Percentiles rank a stretch among this genome's conserved stretches.
These are phyloP conservation scores for Macaranga tanarius DNA, from an alignment of 441 rosid genomes.

Conservation along the genomic window DNA sequence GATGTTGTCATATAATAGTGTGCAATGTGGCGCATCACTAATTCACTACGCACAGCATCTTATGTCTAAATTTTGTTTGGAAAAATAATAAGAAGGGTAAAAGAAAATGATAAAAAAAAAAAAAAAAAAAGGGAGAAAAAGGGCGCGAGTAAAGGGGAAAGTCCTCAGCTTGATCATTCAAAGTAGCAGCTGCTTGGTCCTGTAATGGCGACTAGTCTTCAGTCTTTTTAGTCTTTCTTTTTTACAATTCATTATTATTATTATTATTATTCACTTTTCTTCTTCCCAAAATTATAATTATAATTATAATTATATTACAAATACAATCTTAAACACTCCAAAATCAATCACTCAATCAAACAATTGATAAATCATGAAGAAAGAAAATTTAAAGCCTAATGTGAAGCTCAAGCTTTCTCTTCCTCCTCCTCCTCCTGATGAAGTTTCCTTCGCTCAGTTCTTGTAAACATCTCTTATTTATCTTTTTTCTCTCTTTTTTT, in stretches of 20 bases:
- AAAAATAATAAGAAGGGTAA: background rate
- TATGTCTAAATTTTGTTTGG: too few species aligned
- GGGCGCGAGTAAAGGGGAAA: background rate
- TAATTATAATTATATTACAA: too few species aligned
- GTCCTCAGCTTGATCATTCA: background rate
- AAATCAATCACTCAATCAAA: too few species aligned
- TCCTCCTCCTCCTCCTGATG: conserved; percentile 58
- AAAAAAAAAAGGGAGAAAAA: background rate
- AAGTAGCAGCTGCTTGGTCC: conserved; percentile 6
- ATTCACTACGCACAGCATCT: too few species aligned
- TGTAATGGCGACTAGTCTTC: conserved; percentile 5
- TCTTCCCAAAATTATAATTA: too few species aligned
- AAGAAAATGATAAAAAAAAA: background rate
- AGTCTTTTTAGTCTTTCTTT: background rate
- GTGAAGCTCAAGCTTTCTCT: conserved; percentile 57
- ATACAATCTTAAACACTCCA: too few species aligned
- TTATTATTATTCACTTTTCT: too few species aligned
- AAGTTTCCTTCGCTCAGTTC: conserved; percentile 61
- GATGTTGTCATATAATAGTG: too few species aligned
- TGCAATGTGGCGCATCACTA: too few species aligned
- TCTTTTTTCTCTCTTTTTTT: background rate
- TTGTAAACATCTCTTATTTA: conserved; percentile 40
- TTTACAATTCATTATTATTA: too few species aligned
- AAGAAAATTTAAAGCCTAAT: conserved; percentile 46
- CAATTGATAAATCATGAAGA: conserved; percentile 37